phyloP scores from a whole-genome alignment of 345 rosid species.

The Diplotaxis tenuifolia region DNA sequence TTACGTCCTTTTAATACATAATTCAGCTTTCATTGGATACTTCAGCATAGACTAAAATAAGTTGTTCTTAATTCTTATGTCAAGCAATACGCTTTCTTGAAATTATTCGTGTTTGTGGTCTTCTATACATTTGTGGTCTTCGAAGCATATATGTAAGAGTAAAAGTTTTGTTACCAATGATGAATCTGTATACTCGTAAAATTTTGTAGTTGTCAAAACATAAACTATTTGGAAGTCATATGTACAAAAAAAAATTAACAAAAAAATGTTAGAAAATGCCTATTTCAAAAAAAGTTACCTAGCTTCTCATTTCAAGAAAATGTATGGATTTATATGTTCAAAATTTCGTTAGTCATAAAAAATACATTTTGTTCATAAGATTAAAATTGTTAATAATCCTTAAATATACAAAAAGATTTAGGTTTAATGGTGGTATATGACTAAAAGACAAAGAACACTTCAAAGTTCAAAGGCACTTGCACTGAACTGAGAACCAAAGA shows the following conservation, averaged over 20 bases:
- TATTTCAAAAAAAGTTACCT: too few species aligned
- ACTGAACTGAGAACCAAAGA: constrained; percentile 6
- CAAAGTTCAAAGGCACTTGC: constrained; percentile 3
- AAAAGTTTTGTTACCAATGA: not conserved
- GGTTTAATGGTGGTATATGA: not conserved
- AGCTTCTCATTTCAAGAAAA: too few species aligned
- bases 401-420: not conserved
- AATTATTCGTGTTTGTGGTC: not conserved
- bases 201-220: not conserved
- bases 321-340: not conserved
- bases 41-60: not conserved
- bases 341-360: not conserved
- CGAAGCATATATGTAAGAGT: not conserved
- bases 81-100: not conserved
- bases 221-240: too few species aligned
- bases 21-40: not conserved
- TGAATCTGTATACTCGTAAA: not conserved
- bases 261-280: too few species aligned
- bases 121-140: not conserved
- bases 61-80: not conserved
- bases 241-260: too few species aligned
- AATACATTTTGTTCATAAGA: not conserved
- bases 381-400: not conserved
- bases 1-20: not conserved
- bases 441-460: constrained; percentile 22